These are phyloP conservation scores for Coniochaeta pulveracea DNA, from an alignment of 2,329 filamentous ascomycete species.

Conservation along the genomic window DNA sequence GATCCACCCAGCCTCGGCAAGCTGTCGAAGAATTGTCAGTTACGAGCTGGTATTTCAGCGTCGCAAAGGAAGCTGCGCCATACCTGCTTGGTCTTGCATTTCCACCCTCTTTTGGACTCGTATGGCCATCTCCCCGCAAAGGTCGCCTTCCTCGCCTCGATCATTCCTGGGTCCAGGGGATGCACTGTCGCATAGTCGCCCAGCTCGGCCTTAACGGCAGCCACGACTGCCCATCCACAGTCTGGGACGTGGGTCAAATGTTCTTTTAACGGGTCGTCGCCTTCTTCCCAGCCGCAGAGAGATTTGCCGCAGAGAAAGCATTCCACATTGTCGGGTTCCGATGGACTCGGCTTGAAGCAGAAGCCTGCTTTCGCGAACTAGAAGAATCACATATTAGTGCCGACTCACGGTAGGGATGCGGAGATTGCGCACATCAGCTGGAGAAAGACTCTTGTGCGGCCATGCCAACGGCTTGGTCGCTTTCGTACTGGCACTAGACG, in stretches of 20 bases:
- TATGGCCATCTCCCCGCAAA: conserved; percentile 85
- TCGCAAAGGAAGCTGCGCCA: neutral
- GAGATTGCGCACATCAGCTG: conserved; percentile 45
- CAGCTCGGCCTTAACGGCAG: conserved; percentile 48
- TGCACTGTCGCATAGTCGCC: conserved; percentile 58
- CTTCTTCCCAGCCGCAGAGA: conserved; percentile 84
- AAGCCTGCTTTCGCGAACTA: conserved; percentile 88
- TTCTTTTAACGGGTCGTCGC: conserved; percentile 73
- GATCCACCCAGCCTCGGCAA: conserved; percentile 88
- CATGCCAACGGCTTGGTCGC: conserved; percentile 52
- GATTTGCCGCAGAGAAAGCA: conserved; percentile 81
- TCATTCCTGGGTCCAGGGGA: conserved; percentile 59
- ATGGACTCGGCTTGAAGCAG: conserved; percentile 67
- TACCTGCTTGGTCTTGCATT: conserved; percentile 81
- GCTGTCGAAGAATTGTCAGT: conserved; percentile 35
- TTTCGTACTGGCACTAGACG: conserved; percentile 52
- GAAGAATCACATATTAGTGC: neutral
- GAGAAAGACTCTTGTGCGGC: conserved; percentile 63
- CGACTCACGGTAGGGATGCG: neutral
- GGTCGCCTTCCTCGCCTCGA: conserved; percentile 68
- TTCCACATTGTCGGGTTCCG: conserved; percentile 74
- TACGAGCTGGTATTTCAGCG: neutral
- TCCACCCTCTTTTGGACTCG: conserved; percentile 77
- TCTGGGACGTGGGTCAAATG: conserved; percentile 72
- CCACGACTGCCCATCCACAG: conserved; percentile 79